Percentiles rank a stretch among this genome's conserved stretches.
These are phyloP conservation scores for Vinca minor DNA, from an alignment of 257 asterid genomes.

Conservation along the genomic window DNA sequence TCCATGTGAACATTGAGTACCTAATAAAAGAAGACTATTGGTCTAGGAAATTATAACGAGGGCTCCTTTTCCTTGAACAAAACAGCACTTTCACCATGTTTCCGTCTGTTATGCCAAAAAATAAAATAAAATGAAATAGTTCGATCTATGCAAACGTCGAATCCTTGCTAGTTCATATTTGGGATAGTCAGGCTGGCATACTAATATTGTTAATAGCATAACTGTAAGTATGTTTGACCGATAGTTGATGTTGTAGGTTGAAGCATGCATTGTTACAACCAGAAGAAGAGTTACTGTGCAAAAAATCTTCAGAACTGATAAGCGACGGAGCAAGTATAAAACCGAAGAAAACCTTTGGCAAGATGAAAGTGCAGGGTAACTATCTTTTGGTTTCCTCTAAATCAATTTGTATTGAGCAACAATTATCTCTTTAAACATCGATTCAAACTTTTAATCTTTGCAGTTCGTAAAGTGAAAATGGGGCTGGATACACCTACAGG, in stretches of 20 bases:
- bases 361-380: constrained; percentile 80
- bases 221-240: background rate
- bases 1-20: background rate
- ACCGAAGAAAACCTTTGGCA: constrained; percentile 76
- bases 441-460: constrained; percentile 15
- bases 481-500: constrained; percentile 84
- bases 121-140: background rate
- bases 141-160: background rate
- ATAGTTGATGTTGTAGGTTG: constrained; percentile 33
- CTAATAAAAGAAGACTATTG: background rate
- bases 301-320: constrained; percentile 55
- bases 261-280: constrained; percentile 67
- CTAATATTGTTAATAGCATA: background rate
- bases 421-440: background rate
- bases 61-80: no score
- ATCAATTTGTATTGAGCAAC: background rate
- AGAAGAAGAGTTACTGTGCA: constrained; percentile 74
- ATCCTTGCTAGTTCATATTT: background rate
- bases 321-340: constrained; percentile 72
- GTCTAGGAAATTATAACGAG: background rate
- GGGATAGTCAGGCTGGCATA: background rate
- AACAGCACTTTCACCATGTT: background rate
- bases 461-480: constrained; percentile 87
- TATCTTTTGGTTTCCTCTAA: background rate
- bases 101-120: background rate